phyloP scores from a whole-genome alignment of 202 grass and related monocot species.

The Schoenoplectus tabernaemontani region DNA sequence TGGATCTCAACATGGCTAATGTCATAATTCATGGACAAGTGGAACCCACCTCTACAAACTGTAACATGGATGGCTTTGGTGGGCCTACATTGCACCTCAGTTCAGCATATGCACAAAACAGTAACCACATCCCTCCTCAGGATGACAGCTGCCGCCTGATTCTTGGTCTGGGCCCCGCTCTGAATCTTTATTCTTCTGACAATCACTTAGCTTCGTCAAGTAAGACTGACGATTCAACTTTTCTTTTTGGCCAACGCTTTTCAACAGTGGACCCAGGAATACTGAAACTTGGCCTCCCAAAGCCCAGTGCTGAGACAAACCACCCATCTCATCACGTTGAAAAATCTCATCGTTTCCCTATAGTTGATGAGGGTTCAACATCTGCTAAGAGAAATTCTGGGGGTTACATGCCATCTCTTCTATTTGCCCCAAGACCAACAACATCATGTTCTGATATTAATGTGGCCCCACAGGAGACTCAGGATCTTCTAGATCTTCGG shows the following conservation, averaged over 20 bases:
- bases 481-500: slow-evolving; percentile 28
- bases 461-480: slow-evolving; percentile 13
- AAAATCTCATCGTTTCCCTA: slow-evolving; percentile 36
- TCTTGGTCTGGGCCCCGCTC: slow-evolving; percentile 76
- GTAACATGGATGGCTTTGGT: slow-evolving; percentile 35
- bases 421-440: slow-evolving; percentile 59
- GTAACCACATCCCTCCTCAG: slow-evolving; percentile 29
- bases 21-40: slow-evolving; percentile 39
- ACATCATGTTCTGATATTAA: slow-evolving; percentile 15
- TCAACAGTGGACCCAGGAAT: slow-evolving; percentile 37
- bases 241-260: slow-evolving; percentile 37
- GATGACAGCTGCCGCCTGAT: slow-evolving; percentile 70
- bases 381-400: slow-evolving; percentile 75
- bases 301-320: slow-evolving; percentile 37
- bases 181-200: slow-evolving; percentile 54
- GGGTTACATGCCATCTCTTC: slow-evolving; percentile 59
- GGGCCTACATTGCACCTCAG: slow-evolving; percentile 27
- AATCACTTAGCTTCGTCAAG: slow-evolving; percentile 23
- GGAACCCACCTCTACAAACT: slow-evolving; percentile 26
- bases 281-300: slow-evolving; percentile 44
- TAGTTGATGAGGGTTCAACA: slow-evolving; percentile 77
- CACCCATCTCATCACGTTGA: slow-evolving; percentile 19
- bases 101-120: slow-evolving; percentile 28
- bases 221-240: slow-evolving; percentile 33
- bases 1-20: slow-evolving; percentile 66